Evolutionary conservation across 768 basidiomycete species (phyloP).

Genomic region (Suillus americanus): DNA sequence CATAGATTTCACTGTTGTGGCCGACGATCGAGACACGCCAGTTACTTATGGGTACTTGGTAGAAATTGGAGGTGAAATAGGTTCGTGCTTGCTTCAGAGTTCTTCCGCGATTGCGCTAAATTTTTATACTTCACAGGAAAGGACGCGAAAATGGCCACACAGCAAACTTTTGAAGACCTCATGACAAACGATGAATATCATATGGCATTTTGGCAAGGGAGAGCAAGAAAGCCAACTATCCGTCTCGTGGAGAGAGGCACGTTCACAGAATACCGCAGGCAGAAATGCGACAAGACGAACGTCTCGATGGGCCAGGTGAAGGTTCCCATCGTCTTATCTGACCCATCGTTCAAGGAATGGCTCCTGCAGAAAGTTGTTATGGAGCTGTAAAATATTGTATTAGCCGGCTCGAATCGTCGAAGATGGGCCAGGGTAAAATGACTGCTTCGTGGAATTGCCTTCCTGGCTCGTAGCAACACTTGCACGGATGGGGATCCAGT

Average conservation of each 20-base stretch:
- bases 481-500: no score
- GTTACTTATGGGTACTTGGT: constrained; percentile 7
- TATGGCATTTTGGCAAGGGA: neutral
- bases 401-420: neutral
- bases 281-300: constrained; percentile 1
- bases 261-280: constrained; percentile 8
- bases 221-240: constrained; percentile 7
- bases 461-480: no score
- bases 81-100: neutral
- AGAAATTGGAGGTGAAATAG: constrained; percentile 1
- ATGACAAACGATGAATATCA: neutral
- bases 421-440: neutral
- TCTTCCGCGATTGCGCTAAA: neutral
- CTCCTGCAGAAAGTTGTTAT: constrained; percentile 6
- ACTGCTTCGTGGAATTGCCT: no score
- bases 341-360: constrained; percentile 7
- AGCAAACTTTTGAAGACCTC: neutral
- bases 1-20: constrained; percentile 8
- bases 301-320: constrained; percentile 8
- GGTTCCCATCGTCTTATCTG: constrained; percentile 8
- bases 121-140: neutral
- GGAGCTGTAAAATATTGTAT: constrained; percentile 2
- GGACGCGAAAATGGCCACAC: neutral
- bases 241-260: constrained; percentile 10
- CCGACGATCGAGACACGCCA: neutral